Conservation (phyloP, 192 early-diverging fungal species). For the Linnemannia schmuckeri region DNA sequence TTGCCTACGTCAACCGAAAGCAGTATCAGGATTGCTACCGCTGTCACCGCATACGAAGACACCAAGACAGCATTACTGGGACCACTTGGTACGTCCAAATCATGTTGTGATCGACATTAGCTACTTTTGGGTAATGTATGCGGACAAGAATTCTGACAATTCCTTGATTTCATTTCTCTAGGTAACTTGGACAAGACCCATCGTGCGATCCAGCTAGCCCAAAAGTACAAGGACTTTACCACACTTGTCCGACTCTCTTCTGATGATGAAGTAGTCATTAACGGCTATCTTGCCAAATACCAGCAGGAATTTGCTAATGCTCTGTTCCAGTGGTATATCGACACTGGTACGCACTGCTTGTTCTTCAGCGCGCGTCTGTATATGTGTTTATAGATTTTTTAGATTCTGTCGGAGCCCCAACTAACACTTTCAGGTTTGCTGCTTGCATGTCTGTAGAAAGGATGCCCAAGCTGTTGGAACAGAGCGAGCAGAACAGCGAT, state of each 20-base stretch:
- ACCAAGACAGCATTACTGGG: conserved; percentile 22
- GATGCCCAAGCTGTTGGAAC: conserved; percentile 20
- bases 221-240: conserved; percentile 44
- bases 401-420: background rate
- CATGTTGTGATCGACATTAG: background rate
- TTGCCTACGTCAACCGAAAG: conserved; percentile 10
- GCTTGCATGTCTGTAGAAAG: conserved; percentile 7
- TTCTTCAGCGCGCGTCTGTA: background rate
- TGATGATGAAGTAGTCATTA: conserved; percentile 6
- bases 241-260: conserved; percentile 40
- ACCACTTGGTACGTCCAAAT: conserved; percentile 23
- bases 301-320: conserved; percentile 54
- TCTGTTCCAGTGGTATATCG: conserved; percentile 48
- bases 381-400: background rate
- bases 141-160: background rate
- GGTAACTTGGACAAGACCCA: conserved; percentile 31
- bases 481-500: conserved; percentile 37
- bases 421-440: too few species aligned
- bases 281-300: conserved; percentile 33
- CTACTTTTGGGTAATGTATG: background rate
- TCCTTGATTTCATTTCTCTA: background rate
- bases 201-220: conserved; percentile 29
- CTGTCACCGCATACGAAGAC: conserved; percentile 19
- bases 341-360: conserved; percentile 27
- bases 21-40: conserved; percentile 18